Base-by-base conservation (phyloP, 2,329 filamentous ascomycete species). In the Colletotrichum falcatum region DNA sequence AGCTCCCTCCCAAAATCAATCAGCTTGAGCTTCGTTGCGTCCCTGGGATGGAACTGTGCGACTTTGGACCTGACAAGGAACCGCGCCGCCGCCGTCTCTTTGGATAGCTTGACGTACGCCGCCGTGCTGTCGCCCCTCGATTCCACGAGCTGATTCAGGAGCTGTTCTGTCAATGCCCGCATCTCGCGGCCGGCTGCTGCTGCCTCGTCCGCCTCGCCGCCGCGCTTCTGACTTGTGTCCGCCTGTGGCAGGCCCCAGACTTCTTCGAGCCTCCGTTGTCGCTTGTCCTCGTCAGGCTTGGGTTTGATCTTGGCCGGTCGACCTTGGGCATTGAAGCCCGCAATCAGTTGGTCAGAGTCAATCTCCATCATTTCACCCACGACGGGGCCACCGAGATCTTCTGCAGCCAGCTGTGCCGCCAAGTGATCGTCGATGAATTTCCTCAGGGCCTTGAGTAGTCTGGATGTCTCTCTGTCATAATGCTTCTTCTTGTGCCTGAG, bases 341-440 rank as follows among this genome's bases (percentile, higher is more conserved):
- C 86, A 6, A 84, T 86, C 7, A 91, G 80, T 73, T 87, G 87
- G 54, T 91, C 87, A 11, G 87, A 75, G 83, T 90, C 81, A 28
- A 92, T 76, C 78, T 92, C 89, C 76, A 92, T 85, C 74, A 91
- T 84, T 74, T 94, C 91, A 4, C 94, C 93, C 0, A 95, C 93
- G 14, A 94, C 91, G 0, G 94, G 94, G 0, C 94, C 94, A 9
- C 94, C 94, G 1, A 95, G 85, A 76, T 94, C 92, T 81, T 97
- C 94, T 0, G 93, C 92, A 8, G 93, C 94, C 53, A 97, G 84
- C 89, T 95, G 92, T 3, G 88, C 81, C 1, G 92, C 92, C 1
- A 97, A 85, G 49, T 89, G 87, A 53, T 89, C 83, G 72, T 93
- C 88, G 67, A 95, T 90, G 76, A 97, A 97, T 20, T 82, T 83